Base-by-base conservation (phyloP, 2,329 filamentous ascomycete genomes). In the Monascus ruber region DNA sequence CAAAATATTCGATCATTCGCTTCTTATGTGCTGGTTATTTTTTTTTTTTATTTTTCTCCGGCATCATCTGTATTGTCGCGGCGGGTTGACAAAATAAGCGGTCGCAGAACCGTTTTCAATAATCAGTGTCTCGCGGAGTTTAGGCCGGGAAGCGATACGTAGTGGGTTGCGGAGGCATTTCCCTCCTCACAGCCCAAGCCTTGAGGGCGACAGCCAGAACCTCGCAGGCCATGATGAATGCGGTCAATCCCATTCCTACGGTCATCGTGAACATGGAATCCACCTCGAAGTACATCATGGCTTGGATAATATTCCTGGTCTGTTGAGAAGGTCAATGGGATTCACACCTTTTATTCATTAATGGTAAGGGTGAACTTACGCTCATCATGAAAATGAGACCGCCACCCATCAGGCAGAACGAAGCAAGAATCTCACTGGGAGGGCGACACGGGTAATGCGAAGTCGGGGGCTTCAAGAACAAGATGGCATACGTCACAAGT, bases 201-300 rank as follows among this genome's bases (percentile, higher is more conserved):
- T 94, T 95, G 56, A 94, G 65, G 25, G 86, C 82, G 43, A 95
- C 76, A 7, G 83, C 68, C 26, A 87, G 54, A 17, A 93, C 74
- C 39, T 83, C 74, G 79, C 85, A 94, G 0, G 87, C 80, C 83
- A 95, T 89, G 37, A 94, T 62, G 37, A 94, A 70, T 2, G 81
- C 82, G 1, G 86, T 84, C 5, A 93, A 58, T 2, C 88, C 89
- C 76, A 93, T 83, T 6, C 79, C 83, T 28, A 94, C 75, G 0
- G 86, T 94, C 63, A 94, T 94, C 44, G 86, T 77, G 62, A 94
- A 91, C 87, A 94, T 95, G 46, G 85, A 85, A 54, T 94, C 84
- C 10, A 94, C 67, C 4, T 79, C 64, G 55, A 88, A 81, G 41
- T 74, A 72, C 43, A 88, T 80, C 68, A 94, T 85, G n/a, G 79